phyloP scores from a whole-genome alignment of 768 basidiomycete genomes.

The Leccinum broughii region DNA sequence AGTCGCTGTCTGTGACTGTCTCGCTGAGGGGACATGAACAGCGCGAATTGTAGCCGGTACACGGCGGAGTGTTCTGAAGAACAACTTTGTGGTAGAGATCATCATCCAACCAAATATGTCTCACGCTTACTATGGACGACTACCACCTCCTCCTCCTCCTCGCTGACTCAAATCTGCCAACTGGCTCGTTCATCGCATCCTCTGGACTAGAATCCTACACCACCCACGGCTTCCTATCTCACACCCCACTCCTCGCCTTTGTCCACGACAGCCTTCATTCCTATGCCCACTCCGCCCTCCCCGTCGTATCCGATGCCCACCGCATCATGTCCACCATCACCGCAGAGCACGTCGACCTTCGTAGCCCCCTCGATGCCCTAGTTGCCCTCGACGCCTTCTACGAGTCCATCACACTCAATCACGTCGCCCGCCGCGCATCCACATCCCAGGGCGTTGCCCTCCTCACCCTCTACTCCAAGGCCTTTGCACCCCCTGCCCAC shows the following conservation, averaged over 20 bases:
- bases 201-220: constrained; percentile 89
- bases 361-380: constrained; percentile 44
- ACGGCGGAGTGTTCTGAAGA: not conserved
- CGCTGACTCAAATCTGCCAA: constrained; percentile 92
- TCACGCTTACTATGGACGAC: constrained; percentile 28
- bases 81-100: not conserved
- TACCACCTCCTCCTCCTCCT: constrained; percentile 74
- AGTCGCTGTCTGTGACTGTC: constrained; percentile 12
- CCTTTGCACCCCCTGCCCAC: constrained; percentile 47
- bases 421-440: constrained; percentile 84
- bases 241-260: constrained; percentile 49
- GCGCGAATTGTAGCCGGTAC: not conserved
- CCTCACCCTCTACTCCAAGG: constrained; percentile 82
- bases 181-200: constrained; percentile 95
- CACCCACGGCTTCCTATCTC: constrained; percentile 72
- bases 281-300: constrained; percentile 74
- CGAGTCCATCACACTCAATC: constrained; percentile 86
- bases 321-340: constrained; percentile 24
- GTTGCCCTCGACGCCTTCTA: constrained; percentile 69
- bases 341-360: constrained; percentile 13
- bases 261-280: constrained; percentile 70
- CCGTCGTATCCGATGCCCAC: constrained; percentile 80
- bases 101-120: not conserved
- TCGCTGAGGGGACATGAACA: constrained; percentile 7
- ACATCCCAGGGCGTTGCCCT: constrained; percentile 91